Base-by-base conservation (phyloP, 352 stramenopile genomes). In the Globisporangium uncinulatum region DNA sequence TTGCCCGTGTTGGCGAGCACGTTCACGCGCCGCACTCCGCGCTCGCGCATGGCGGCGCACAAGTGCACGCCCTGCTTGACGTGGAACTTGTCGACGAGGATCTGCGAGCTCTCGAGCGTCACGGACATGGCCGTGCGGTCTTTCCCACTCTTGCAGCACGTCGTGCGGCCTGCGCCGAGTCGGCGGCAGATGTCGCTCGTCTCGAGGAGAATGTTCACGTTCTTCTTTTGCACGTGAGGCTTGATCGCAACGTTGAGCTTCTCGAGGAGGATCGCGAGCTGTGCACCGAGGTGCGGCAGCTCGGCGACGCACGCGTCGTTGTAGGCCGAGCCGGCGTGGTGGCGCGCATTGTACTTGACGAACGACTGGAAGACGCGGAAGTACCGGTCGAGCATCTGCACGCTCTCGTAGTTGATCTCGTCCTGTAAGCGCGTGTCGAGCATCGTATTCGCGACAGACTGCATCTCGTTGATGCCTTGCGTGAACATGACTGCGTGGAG, bases 141-240 rank as follows among this genome's bases (percentile, higher is more conserved):
- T 65, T 99, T 99, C 2, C 96, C 95, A 61, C 83, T 97, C 71
- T 99, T 99, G 76, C 96, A 99, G 76, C 97, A 99, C 3, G 97
- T 97, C 31, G 92, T 89, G 20, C 90, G 86, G 0, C 87, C 93
- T 11, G 94, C 95, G 17, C 92, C 91, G 9, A 99, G 66, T 39
- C 81, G 85, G 32, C 96, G 89, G 42, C 88, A 96, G 42, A 96
- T 78, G 58, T 94, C 82, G 54, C 83, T 94, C 32, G 88, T 93
- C 51, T 89, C 73, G 48, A 93, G 79, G 17, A 96, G 56, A 24
- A 96, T 88, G 51, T 94, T 92, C 14, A 95, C 80, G 60, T 87
- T 83, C 67, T 96, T 96, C 59, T 86, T 83, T 54, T 89, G 81
- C 32, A 86, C 75, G 57, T 90, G 84, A 21, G 78, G 70, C 44